These are phyloP conservation scores for Kalaharituber pfeilii DNA, from an alignment of 2,329 filamentous ascomycete species.

Conservation along the genomic window DNA sequence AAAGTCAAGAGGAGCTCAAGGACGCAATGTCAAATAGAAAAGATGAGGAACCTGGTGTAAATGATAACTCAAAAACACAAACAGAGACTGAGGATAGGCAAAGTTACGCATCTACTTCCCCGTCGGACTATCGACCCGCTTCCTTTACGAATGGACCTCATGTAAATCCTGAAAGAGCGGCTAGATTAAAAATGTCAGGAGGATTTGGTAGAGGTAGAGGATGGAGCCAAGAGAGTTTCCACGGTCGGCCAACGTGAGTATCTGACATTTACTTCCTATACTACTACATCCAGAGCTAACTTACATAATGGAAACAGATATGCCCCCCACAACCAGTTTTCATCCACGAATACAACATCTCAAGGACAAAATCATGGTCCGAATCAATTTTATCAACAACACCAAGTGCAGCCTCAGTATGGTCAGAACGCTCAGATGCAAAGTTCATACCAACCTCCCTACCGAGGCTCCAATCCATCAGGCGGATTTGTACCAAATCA, in stretches of 20 bases:
- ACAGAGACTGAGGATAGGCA: not conserved
- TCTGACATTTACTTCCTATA: too few relatives aligned
- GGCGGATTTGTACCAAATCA: constrained; percentile 3
- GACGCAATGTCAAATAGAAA: not conserved
- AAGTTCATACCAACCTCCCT: constrained; percentile 1
- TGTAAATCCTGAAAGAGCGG: not conserved
- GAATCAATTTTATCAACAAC: not conserved
- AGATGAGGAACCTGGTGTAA: not conserved
- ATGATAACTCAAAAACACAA: not conserved
- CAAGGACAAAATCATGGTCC: not conserved
- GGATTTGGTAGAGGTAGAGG: not conserved
- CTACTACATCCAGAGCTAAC: too few relatives aligned
- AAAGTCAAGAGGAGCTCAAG: not conserved
- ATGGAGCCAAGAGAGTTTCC: too few relatives aligned
- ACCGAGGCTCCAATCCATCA: not conserved
- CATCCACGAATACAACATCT: not conserved
- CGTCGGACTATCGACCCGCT: not conserved
- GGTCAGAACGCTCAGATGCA: not conserved
- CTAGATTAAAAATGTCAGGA: not conserved
- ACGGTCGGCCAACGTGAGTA: not conserved
- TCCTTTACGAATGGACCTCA: not conserved
- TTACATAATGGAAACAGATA: too few relatives aligned
- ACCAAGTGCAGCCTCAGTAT: not conserved
- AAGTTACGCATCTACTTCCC: not conserved
- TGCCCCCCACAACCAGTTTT: not conserved